Evolutionary conservation across 306 rosid species (phyloP), one percentile per base, ranked within the genome.

Genomic region (Dalbergia cultrata): DNA sequence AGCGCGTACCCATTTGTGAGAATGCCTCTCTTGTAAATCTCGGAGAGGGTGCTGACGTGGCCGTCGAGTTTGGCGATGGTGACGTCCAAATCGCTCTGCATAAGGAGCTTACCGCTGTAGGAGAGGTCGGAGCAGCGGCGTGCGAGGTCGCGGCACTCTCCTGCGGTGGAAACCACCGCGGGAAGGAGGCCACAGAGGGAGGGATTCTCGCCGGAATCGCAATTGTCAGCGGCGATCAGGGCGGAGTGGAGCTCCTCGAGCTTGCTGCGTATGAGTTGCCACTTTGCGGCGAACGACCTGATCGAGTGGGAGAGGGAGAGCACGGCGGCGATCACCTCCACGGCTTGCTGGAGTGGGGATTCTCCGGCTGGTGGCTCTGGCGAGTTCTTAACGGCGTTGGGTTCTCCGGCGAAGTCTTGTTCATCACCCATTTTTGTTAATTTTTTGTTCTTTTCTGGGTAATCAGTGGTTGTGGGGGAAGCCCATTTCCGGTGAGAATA

Each of bases 41-140:
- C 97, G 3, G 91, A 82, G 12, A 94, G 89, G 70, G 44, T 90
- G 76, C 52, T 89, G 37, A 83, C 83, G 35, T 90, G 90, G 58
- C 78, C 84, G 65, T 88, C 95, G 67, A 92, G 81, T 37, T 84
- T 91, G 44, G 92, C 81, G 14, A 82, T 84, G 72, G 89, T 77
- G 58, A 87, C 85, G 62, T 92, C 97, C 86, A 94, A 88, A 85
- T 94, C 98, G 74, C 97, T 92, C 87, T 92, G 98, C 98, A 94
- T 94, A 82, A 94, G 92, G 41, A 94, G 97, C 91, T 94, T 94
- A 70, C 98, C 98, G 18, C 95, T 88, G 82, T 87, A 94, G 3
- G 97, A 90, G 11, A 92, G 85, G 67, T 94, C 95, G 5, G 91
- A 90, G 75, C 98, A 94, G 34, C 97, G 97, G 13, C 85, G 89